Evolutionary conservation across 1,139 yeast species (phyloP).

Genomic region (Kurtzmaniella natalensis): DNA sequence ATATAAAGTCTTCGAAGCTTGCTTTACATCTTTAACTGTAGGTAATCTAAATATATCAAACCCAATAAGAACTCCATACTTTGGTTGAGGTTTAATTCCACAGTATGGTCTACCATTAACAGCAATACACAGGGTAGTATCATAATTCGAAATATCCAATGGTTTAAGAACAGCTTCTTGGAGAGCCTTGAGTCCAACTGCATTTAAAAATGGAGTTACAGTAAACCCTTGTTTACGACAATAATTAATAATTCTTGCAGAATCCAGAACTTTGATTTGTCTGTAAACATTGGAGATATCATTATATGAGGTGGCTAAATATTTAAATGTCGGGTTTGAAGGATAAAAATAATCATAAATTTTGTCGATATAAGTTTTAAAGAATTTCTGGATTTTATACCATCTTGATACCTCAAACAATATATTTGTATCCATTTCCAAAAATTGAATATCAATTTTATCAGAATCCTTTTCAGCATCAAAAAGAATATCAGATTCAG

Average conservation of each 20-base stretch:
- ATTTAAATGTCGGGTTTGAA: background rate
- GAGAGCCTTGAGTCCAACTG: conserved; percentile 16
- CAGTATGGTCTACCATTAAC: conserved; percentile 25
- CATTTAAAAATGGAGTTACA: conserved; percentile 23
- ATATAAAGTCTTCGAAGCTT: background rate
- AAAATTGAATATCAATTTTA: background rate
- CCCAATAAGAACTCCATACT: conserved; percentile 6
- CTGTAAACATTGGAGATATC: conserved; percentile 2
- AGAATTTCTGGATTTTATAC: background rate
- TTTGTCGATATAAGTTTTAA: background rate
- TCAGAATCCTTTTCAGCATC: background rate
- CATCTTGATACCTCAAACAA: background rate
- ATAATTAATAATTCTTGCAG: conserved; percentile 10
- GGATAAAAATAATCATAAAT: background rate
- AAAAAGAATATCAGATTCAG: background rate
- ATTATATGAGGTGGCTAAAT: background rate
- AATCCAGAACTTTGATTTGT: conserved; percentile 12
- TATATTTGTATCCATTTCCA: background rate
- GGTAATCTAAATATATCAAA: conserved; percentile 3
- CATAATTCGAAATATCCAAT: conserved; percentile 8
- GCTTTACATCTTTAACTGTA: background rate
- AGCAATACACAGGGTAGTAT: conserved; percentile 15
- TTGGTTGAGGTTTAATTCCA: background rate
- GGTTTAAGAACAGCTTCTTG: conserved; percentile 17
- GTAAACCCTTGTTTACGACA: conserved; percentile 17